phyloP scores from a whole-genome alignment of 108 stramenopile genomes.

The Nitzschia sp. region DNA sequence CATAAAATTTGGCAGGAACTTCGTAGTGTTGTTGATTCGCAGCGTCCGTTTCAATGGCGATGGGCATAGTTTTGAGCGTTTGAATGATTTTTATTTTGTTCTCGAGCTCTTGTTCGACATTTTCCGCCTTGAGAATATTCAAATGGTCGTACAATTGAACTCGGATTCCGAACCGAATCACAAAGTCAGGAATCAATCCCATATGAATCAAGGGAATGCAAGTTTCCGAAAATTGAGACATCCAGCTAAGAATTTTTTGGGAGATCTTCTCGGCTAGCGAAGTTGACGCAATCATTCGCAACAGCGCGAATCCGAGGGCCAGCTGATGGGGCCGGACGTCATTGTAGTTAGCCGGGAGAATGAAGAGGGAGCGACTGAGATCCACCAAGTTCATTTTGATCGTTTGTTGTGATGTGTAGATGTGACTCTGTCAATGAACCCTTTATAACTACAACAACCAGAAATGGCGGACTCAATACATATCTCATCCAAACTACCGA shows the following conservation, averaged over 20 bases:
- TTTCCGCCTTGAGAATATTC: constrained; percentile 29
- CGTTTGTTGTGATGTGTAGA: constrained; percentile 5
- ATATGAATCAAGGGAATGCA: constrained; percentile 38
- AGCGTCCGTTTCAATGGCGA: constrained; percentile 85
- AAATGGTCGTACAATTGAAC: constrained; percentile 61
- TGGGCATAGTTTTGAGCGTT: constrained; percentile 64
- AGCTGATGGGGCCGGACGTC: constrained; percentile 64
- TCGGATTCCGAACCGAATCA: constrained; percentile 78
- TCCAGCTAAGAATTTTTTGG: constrained; percentile 44
- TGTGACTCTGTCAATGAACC: no score
- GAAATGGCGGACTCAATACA: no score
- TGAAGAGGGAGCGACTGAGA: constrained; percentile 13
- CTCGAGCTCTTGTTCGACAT: constrained; percentile 42
- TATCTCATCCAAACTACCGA: no score
- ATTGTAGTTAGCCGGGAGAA: constrained; percentile 38
- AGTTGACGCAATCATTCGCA: constrained; percentile 35
- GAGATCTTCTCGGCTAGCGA: constrained; percentile 39
- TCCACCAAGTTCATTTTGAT: constrained; percentile 31
- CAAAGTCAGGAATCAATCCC: constrained; percentile 61
- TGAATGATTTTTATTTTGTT: constrained; percentile 57
- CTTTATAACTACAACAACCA: no score
- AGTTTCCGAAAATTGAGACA: constrained; percentile 21
- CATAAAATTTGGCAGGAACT: constrained; percentile 92
- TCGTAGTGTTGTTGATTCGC: constrained; percentile 99
- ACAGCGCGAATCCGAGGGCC: constrained; percentile 43